Base-by-base conservation (phyloP, 768 basidiomycete species). In the Plicaturopsis crispa region DNA sequence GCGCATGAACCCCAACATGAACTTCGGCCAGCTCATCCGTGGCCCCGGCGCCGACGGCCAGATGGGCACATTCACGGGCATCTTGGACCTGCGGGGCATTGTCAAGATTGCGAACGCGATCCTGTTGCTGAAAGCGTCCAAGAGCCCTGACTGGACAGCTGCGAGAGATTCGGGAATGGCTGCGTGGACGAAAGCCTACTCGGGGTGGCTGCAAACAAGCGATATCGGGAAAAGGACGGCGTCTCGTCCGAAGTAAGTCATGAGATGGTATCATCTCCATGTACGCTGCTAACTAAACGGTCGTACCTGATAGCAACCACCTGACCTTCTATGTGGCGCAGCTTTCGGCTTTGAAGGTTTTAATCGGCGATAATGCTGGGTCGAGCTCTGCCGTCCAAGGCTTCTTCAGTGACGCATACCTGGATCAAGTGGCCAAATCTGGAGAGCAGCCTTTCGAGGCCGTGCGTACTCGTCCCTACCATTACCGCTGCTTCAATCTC, bases 391-490 rank as follows among this genome's bases (percentile, higher is more conserved):
- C 57, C 11, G 48, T 77, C 16, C 46, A 64, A 17, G 34, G 51
- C 4, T 78, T 67, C 50, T 75, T 72, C 52, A 45, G 43, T 11
- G 48, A 53, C 31, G 54, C 54, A 33, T 78, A 67, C 46, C 47
- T 49, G 28, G 65, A 71, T 33, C 75, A 78, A 46, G 64, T 78
- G 23, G 67, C 68, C 2, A 57, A 57, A 4, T 63, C 61, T 31
- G 75, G 77, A 4, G 76, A 78, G 48, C 72, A 78, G 51, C 76
- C 75, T 5, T 68, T 75, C 34, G 77, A 78, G 50, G 65, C 72
- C 3, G 59, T 69, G 13, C 67, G 76, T 13, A 71, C 73, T 4
- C 59, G 70, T 10, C 75, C 77, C 4, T 72, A 51, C 47, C 76
- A 78, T 48, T 79, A 79, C 48, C 66, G 75, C 5, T 66, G 62